phyloP scores from a whole-genome alignment of 371 early-diverging fungal species.

The Rhizopus sp. region DNA sequence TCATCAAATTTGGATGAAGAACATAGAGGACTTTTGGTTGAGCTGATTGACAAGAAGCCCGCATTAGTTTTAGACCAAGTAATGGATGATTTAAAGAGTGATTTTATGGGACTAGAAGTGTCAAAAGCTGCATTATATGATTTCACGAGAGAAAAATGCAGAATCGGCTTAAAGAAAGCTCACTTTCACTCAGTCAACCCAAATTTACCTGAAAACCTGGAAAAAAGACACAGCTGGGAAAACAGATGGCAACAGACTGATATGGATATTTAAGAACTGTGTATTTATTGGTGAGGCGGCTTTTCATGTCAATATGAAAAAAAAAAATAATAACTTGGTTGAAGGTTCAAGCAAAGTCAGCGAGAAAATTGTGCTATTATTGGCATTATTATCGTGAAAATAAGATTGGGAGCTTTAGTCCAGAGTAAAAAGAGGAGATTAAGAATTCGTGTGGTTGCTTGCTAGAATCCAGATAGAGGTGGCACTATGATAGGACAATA shows the following conservation, averaged over 20 bases:
- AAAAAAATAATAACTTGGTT: background rate
- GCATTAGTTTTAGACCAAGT: constrained; percentile 18
- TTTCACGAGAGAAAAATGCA: constrained; percentile 13
- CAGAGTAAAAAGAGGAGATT: constrained; percentile 2
- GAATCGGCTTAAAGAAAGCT: constrained; percentile 8
- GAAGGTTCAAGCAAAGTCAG: background rate
- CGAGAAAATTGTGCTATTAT: background rate
- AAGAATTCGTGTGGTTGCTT: background rate
- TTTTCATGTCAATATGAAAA: constrained; percentile 19
- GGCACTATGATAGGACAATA: background rate
- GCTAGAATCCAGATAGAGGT: background rate
- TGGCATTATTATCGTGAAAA: background rate
- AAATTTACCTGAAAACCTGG: constrained; percentile 9
- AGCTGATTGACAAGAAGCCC: constrained; percentile 16
- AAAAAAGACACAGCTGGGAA: constrained; percentile 11
- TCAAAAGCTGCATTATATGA: constrained; percentile 8
- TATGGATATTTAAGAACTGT: constrained; percentile 16
- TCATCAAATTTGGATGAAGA: constrained; percentile 14
- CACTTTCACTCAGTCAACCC: background rate
- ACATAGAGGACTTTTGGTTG: constrained; percentile 13
- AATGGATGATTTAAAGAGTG: constrained; percentile 11
- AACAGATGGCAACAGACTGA: constrained; percentile 5
- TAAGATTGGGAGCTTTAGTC: background rate
- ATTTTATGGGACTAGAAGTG: constrained; percentile 6
- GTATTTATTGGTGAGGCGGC: constrained; percentile 10